Percentiles rank a stretch among this genome's conserved stretches.
phyloP scores from a whole-genome alignment of 805 yeast genomes.

The Blastobotrys muscicola region DNA sequence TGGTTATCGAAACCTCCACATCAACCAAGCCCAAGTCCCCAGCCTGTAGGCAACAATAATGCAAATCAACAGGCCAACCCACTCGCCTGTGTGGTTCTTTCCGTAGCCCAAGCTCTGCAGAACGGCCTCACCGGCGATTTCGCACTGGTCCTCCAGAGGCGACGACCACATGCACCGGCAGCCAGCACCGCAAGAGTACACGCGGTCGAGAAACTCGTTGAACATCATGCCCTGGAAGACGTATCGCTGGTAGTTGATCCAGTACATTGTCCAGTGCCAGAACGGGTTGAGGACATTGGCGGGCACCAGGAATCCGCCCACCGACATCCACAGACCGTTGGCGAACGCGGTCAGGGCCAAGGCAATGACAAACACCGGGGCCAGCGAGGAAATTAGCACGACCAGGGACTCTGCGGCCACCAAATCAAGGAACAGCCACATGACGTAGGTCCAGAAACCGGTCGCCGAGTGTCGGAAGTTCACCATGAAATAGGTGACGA shows the following conservation, averaged over 20 bases:
- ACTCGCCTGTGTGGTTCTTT: slow-evolving; percentile 23
- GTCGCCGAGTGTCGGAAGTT: slow-evolving; percentile 25
- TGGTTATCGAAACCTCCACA: background rate
- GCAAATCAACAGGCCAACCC: slow-evolving; percentile 30
- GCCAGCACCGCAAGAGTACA: slow-evolving; percentile 25
- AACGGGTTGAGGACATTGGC: slow-evolving; percentile 29
- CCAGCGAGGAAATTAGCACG: slow-evolving; percentile 27
- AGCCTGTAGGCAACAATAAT: slow-evolving; percentile 27
- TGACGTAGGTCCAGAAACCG: slow-evolving; percentile 29
- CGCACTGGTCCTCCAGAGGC: slow-evolving; percentile 24
- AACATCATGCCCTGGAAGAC: slow-evolving; percentile 38
- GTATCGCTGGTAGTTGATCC: slow-evolving; percentile 34
- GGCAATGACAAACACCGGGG: slow-evolving; percentile 32
- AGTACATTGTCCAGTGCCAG: slow-evolving; percentile 35
- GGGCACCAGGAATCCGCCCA: slow-evolving; percentile 33
- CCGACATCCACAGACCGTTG: slow-evolving; percentile 38
- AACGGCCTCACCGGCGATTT: slow-evolving; percentile 30
- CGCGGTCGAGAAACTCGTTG: slow-evolving; percentile 28
- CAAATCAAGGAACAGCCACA: slow-evolving; percentile 33
- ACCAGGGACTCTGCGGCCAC: slow-evolving; percentile 36
- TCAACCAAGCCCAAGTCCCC: slow-evolving; percentile 21
- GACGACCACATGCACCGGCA: slow-evolving; percentile 32
- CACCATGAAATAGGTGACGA: slow-evolving; percentile 30
- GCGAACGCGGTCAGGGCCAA: slow-evolving; percentile 34
- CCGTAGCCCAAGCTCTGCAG: slow-evolving; percentile 28